Evolutionary conservation across 495 filamentous ascomycete genomes (phyloP).

Genomic region (Patellaria atrata): DNA sequence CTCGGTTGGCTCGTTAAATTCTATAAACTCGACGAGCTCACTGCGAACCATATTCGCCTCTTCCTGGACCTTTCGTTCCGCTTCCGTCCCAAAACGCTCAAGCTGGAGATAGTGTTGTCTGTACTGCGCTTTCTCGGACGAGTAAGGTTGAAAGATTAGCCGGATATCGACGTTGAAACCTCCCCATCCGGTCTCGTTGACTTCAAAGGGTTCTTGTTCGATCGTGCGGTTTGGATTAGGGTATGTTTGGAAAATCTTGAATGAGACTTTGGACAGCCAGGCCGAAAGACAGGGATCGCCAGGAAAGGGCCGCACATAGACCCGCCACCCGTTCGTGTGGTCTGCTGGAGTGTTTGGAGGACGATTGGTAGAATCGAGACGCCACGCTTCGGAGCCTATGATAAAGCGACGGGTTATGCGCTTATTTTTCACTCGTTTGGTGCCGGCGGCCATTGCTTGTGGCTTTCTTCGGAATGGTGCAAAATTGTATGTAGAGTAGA

Average conservation of each 20-base stretch:
- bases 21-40: conserved; percentile 75
- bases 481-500: too few relatives aligned
- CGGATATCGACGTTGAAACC: conserved; percentile 94
- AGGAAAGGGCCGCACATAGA: conserved; percentile 77
- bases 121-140: conserved; percentile 78
- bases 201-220: conserved; percentile 65
- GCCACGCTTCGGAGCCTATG: conserved; percentile 63
- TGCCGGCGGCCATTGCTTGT: too few relatives aligned
- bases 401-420: conserved; percentile 71
- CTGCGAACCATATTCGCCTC: conserved; percentile 50
- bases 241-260: conserved; percentile 94
- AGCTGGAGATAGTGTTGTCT: conserved; percentile 81
- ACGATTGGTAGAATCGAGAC: conserved; percentile 56
- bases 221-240: conserved; percentile 49
- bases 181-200: conserved; percentile 89
- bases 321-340: conserved; percentile 91
- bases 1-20: conserved; percentile 89
- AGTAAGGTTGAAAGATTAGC: conserved; percentile 74
- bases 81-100: conserved; percentile 78
- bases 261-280: conserved; percentile 93
- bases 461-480: too few relatives aligned
- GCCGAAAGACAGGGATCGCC: conserved; percentile 71
- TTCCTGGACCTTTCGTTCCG: conserved; percentile 49
- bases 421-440: too few relatives aligned
- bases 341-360: conserved; percentile 47